Conservation (phyloP, 495 filamentous ascomycete genomes). For the Trichoderma parareesei region DNA sequence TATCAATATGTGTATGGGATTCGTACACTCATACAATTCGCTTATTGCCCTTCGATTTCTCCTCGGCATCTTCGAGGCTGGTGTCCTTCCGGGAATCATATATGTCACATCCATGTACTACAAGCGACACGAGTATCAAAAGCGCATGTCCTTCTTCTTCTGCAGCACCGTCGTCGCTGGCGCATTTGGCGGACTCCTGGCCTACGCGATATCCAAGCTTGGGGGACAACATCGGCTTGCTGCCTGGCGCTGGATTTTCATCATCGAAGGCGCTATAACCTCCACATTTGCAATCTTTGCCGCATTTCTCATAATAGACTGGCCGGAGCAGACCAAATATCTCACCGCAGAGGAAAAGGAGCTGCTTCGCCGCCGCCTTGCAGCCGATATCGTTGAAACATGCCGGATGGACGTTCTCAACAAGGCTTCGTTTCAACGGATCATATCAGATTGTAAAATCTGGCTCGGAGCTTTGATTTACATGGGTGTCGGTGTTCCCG, state of each 20-base stretch:
- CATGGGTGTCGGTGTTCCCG: slow-evolving; percentile 9
- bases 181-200: slow-evolving; percentile 56
- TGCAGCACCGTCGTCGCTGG: slow-evolving; percentile 54
- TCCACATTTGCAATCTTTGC: slow-evolving; percentile 35
- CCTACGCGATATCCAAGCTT: background rate
- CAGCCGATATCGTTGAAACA: slow-evolving; percentile 26
- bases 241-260: slow-evolving; percentile 39
- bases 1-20: slow-evolving; percentile 46
- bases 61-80: slow-evolving; percentile 55
- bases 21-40: slow-evolving; percentile 43
- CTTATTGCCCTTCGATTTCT: slow-evolving; percentile 51
- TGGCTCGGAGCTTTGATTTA: slow-evolving; percentile 20
- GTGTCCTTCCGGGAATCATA: slow-evolving; percentile 48
- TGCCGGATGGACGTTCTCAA: slow-evolving; percentile 33
- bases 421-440: slow-evolving; percentile 35
- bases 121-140: slow-evolving; percentile 33
- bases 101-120: slow-evolving; percentile 45
- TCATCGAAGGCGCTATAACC: slow-evolving; percentile 33
- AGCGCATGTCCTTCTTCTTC: slow-evolving; percentile 49
- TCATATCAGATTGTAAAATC: slow-evolving; percentile 26
- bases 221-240: slow-evolving; percentile 36
- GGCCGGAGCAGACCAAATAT: slow-evolving; percentile 45
- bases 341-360: slow-evolving; percentile 36
- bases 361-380: slow-evolving; percentile 34
- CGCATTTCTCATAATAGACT: slow-evolving; percentile 49